Conservation (phyloP, 2,329 filamentous ascomycete genomes). For the Fusarium caatingaense region DNA sequence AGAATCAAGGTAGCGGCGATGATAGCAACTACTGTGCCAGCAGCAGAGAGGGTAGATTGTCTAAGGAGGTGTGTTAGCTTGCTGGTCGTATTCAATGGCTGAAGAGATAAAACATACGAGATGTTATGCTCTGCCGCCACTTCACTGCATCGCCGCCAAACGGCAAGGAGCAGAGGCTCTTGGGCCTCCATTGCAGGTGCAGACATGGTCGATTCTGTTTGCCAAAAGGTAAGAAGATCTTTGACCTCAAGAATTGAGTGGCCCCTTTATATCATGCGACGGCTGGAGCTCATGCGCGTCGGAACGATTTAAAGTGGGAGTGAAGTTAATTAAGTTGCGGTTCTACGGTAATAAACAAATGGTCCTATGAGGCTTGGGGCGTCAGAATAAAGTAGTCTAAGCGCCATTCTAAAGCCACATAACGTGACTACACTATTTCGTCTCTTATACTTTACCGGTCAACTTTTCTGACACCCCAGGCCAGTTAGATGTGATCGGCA, state of each 20-base stretch:
- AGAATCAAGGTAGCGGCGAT: conserved; percentile 49
- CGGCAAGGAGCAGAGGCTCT: conserved; percentile 32
- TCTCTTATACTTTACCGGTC: background rate
- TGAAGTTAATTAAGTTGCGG: conserved; percentile 5
- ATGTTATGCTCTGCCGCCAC: conserved; percentile 41
- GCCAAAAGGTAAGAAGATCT: background rate
- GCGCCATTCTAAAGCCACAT: background rate
- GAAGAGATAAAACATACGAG: conserved; percentile 38
- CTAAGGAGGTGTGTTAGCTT: conserved; percentile 35
- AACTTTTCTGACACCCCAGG: background rate
- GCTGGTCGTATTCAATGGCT: conserved; percentile 10
- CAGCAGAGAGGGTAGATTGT: conserved; percentile 45
- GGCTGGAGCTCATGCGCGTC: conserved; percentile 8
- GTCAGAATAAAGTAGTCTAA: background rate
- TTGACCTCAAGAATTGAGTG: background rate
- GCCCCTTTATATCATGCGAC: conserved; percentile 37
- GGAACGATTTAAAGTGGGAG: conserved; percentile 24
- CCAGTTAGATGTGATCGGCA: background rate
- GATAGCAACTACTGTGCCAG: conserved; percentile 48
- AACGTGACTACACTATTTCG: background rate
- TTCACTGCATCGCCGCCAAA: conserved; percentile 38
- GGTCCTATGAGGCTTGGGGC: background rate
- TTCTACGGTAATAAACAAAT: background rate
- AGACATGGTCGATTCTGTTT: background rate
- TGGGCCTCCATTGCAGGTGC: conserved; percentile 33